A percentile compares a stretch with the other conserved stretches of the same genome.
Conservation (phyloP, 2,329 filamentous ascomycete genomes). For the Emmonsiellopsis sp. region DNA sequence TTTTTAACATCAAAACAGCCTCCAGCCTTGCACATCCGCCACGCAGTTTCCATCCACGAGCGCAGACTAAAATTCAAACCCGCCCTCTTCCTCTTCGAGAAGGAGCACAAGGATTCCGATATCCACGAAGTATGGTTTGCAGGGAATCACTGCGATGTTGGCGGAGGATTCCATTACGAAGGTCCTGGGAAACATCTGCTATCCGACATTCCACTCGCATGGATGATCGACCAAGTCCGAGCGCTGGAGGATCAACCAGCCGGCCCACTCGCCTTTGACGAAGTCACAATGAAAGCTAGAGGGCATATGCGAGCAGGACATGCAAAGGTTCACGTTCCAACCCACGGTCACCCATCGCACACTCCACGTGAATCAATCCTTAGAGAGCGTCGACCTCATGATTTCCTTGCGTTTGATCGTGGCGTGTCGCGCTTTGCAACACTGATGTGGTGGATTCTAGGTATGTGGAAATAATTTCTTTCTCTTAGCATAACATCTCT, state of each 20-base stretch:
- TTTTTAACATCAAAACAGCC: conserved; percentile 15
- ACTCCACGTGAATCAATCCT: conserved; percentile 1
- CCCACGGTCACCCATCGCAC: neutral
- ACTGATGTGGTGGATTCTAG: conserved; percentile 27
- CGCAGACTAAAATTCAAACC: conserved; percentile 49
- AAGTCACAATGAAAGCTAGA: conserved; percentile 10
- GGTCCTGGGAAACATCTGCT: conserved; percentile 23
- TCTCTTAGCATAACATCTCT: neutral
- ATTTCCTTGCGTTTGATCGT: conserved; percentile 24
- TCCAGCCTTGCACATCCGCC: conserved; percentile 40
- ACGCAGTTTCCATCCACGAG: conserved; percentile 47
- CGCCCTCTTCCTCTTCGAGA: conserved; percentile 31
- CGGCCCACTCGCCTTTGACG: conserved; percentile 16
- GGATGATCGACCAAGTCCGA: conserved; percentile 44
- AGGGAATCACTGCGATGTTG: conserved; percentile 46
- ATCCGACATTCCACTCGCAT: conserved; percentile 43
- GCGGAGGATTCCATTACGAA: conserved; percentile 42
- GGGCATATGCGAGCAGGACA: conserved; percentile 10
- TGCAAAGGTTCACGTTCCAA: neutral
- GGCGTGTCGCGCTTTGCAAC: conserved; percentile 19
- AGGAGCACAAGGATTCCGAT: conserved; percentile 25
- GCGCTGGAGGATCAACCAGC: conserved; percentile 15
- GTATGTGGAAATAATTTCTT: conserved; percentile 9
- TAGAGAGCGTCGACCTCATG: conserved; percentile 18
- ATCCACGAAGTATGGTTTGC: conserved; percentile 49